Evolutionary conservation across 208 protist genomes (phyloP).

Genomic region (Acanthamoeba castellanii): DNA sequence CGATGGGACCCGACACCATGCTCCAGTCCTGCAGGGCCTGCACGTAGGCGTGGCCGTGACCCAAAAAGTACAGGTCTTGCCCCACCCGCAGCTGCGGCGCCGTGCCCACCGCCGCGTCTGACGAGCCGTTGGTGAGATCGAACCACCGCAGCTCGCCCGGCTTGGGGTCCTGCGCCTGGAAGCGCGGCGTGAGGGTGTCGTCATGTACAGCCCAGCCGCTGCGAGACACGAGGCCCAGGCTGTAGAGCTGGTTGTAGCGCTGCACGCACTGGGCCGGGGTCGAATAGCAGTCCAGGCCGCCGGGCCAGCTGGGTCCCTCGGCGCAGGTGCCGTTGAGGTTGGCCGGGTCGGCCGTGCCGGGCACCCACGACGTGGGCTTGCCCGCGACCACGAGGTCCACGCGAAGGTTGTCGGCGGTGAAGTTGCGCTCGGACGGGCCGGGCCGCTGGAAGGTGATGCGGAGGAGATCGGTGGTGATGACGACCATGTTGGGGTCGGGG

Average conservation of each 20-base stretch:
- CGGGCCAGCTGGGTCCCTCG: not conserved
- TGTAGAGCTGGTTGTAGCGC: constrained; percentile 13
- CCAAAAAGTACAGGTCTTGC: constrained; percentile 81
- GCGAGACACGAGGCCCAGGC: constrained; percentile 73
- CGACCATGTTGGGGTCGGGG: not conserved
- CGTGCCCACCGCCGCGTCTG: not conserved
- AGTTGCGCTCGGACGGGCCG: not conserved
- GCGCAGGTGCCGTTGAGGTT: constrained; percentile 82
- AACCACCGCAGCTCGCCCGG: not conserved
- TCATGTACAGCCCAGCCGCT: constrained; percentile 80
- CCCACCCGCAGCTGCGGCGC: not conserved
- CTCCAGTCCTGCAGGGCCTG: constrained; percentile 78
- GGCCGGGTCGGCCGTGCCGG: constrained; percentile 13
- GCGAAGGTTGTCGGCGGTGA: not conserved
- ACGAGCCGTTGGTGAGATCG: not conserved
- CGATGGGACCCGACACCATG: constrained; percentile 70
- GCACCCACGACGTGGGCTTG: constrained; percentile 23
- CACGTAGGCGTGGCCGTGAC: constrained; percentile 72
- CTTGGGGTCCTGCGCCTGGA: not conserved
- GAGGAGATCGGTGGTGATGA: constrained; percentile 46
- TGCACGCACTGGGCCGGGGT: not conserved
- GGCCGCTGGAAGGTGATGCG: constrained; percentile 25
- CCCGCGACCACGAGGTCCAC: not conserved
- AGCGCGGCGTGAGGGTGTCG: constrained; percentile 55
- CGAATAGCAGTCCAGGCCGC: not conserved